Base-by-base conservation (phyloP, 1,284 basidiomycete genomes). In the Leccinum griseonigrum region DNA sequence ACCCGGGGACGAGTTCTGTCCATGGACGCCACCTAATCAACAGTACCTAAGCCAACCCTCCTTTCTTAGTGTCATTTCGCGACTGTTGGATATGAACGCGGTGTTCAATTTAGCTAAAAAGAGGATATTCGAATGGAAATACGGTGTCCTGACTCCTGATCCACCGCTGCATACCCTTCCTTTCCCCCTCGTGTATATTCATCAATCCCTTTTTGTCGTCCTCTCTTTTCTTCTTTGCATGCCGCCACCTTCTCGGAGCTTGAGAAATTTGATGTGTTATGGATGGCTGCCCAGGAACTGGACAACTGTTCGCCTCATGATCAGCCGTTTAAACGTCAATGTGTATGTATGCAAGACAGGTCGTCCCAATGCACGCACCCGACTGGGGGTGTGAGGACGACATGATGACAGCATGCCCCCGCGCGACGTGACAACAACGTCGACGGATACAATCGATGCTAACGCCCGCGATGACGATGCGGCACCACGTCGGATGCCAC, bases 61-160 rank as follows among this genome's bases (percentile, higher is more conserved):
- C 43, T 46, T 18, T 32, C 29, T 50, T 13, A 52, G 31, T 29
- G 36, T 18, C 34, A 14, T n/a, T 26, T 59, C 26, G 46, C n/a
- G 16, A 46, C 52, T 64, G 10, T 31, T 16, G 40, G 43, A 58
- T 54, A 56, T 22, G 26, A 52, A 48, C 38, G 5, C 55, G 14
- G 5, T 31, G 38, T 66, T 52, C 58, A 59, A 67, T 70, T 51
- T 68, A 63, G 29, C 61, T 54, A 60, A 63, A 69, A 60, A 11
- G 26, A 52, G 54, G 55, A 43, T 7, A 22, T 10, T 32, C 32
- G 7, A 40, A 62, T 29, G 7, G 28, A 54, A 60, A 59, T n/a
- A 50, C n/a, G 13, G 4, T 26, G 14, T 38, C 31, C 29, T 54
- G 52, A 38, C 36, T 38, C 36, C 7, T 38, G 6, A 38, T 38